Conservation (phyloP, 768 basidiomycete genomes). For the Suillus lakei region DNA sequence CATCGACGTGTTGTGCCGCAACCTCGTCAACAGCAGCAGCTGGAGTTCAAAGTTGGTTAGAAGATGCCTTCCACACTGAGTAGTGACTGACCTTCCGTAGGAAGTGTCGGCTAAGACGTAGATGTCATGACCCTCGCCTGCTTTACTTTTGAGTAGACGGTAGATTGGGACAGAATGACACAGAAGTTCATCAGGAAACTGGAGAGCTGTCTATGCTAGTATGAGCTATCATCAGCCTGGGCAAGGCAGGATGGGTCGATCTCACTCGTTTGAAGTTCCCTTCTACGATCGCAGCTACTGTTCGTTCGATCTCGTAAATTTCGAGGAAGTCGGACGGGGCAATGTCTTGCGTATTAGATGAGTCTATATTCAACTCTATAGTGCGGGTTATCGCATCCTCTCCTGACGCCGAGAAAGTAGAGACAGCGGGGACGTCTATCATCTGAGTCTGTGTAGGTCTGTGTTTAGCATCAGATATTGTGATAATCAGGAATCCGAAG, state of each 20-base stretch:
- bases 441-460: neutral
- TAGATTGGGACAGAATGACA: constrained; percentile 87
- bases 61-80: neutral
- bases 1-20: constrained; percentile 91
- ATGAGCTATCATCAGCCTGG: neutral
- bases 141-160: constrained; percentile 57
- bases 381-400: constrained; percentile 66
- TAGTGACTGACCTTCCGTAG: constrained; percentile 81
- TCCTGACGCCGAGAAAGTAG: constrained; percentile 58
- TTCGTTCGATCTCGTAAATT: constrained; percentile 78
- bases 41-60: constrained; percentile 13
- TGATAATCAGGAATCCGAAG: neutral
- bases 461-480: neutral
- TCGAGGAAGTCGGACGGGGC: constrained; percentile 52
- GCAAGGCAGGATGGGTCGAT: neutral
- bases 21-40: constrained; percentile 98
- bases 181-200: constrained; percentile 95
- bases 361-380: constrained; percentile 51
- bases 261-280: constrained; percentile 76
- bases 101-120: constrained; percentile 98
- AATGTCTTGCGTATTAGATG: constrained; percentile 35
- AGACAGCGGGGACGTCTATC: neutral
- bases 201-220: constrained; percentile 73
- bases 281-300: constrained; percentile 59
- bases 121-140: constrained; percentile 57